Conservation (phyloP, 768 basidiomycete species). For the Kwoniella bestiolae region DNA sequence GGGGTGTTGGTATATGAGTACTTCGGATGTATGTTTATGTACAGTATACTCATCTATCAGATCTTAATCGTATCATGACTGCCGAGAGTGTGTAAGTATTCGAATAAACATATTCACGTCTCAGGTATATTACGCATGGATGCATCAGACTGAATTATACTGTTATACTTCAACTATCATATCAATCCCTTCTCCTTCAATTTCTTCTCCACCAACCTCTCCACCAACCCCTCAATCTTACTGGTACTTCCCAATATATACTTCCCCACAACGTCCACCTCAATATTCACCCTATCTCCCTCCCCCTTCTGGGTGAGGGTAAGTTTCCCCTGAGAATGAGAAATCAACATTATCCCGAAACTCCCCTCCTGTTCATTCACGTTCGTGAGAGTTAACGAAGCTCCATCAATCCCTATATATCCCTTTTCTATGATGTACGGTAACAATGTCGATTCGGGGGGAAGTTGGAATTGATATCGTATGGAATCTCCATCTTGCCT, state of each 20-base stretch:
- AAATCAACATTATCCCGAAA: slow-evolving; percentile 93
- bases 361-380: slow-evolving; percentile 62
- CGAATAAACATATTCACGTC: too few species aligned
- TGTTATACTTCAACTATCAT: background rate
- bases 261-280: slow-evolving; percentile 62
- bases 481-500: slow-evolving; percentile 83
- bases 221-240: slow-evolving; percentile 43
- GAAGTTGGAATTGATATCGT: slow-evolving; percentile 77
- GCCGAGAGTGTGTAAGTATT: too few species aligned
- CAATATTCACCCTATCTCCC: slow-evolving; percentile 87
- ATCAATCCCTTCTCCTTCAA: slow-evolving; percentile 42
- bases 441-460: slow-evolving; percentile 65
- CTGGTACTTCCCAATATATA: slow-evolving; percentile 50
- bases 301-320: slow-evolving; percentile 73
- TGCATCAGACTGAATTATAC: too few species aligned
- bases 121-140: background rate
- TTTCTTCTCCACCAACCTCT: slow-evolving; percentile 48
- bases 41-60: background rate
- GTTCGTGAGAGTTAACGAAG: slow-evolving; percentile 84
- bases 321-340: slow-evolving; percentile 87
- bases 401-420: slow-evolving; percentile 90
- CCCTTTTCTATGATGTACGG: slow-evolving; percentile 91
- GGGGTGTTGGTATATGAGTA: background rate
- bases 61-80: too few species aligned
- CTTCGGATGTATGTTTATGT: background rate